These are phyloP conservation scores for Uronychia setigera DNA, from an alignment of 73 alveolate genomes.

Conservation along the genomic window DNA sequence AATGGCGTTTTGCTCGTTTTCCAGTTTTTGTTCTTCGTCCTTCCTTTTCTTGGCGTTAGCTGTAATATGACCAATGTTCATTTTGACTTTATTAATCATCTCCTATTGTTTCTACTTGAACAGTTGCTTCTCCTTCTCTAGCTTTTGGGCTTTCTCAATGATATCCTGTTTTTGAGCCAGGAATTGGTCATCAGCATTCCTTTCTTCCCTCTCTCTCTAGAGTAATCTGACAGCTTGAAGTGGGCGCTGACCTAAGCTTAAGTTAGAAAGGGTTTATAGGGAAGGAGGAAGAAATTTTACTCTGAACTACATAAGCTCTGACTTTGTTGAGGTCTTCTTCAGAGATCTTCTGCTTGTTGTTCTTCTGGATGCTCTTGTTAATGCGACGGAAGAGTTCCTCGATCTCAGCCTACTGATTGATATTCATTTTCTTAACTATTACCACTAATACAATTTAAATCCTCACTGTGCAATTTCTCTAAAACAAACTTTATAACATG, in stretches of 20 bases:
- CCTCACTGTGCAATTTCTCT: too few species aligned
- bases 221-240: conserved; percentile 63
- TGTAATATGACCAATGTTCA: conserved; percentile 16
- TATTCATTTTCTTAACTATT: conserved; percentile 62
- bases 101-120: conserved; percentile 53
- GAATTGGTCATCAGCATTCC: conserved; percentile 64
- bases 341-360: conserved; percentile 38
- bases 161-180: conserved; percentile 54
- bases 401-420: conserved; percentile 60
- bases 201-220: conserved; percentile 62
- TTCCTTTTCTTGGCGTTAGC: conserved; percentile 54
- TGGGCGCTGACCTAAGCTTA: too few species aligned
- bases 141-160: conserved; percentile 53
- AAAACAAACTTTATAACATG: conserved; percentile 21
- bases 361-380: conserved; percentile 56
- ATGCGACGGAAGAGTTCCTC: conserved; percentile 59
- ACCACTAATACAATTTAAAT: too few species aligned
- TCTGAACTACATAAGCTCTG: conserved; percentile 59
- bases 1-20: conserved; percentile 35
- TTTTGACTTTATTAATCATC: conserved; percentile 57
- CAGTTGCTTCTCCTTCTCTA: conserved; percentile 47
- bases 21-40: conserved; percentile 61
- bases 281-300: too few species aligned
- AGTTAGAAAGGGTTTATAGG: too few species aligned
- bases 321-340: conserved; percentile 69